Evolutionary conservation across 495 filamentous ascomycete genomes (phyloP), one percentile per base, ranked within the genome.

Genomic region (Pyrenula aspistea): DNA sequence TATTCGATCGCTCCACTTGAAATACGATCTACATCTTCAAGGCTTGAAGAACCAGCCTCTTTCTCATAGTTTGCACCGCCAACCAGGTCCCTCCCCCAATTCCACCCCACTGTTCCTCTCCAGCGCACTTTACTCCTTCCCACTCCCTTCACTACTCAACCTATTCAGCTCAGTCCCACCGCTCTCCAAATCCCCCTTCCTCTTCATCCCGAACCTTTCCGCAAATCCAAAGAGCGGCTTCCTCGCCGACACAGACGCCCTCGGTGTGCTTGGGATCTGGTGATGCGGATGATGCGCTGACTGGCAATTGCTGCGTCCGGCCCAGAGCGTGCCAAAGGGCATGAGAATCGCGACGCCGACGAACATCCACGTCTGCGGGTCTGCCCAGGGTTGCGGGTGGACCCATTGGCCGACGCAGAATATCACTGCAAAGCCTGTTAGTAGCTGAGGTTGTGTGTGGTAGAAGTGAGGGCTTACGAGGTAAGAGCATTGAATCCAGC

Each of bases 281-380:
- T 42, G 31, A 42, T 42, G 31, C 31, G 4, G 31, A 4, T 15
- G 31, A 8, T 42, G 31, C 15, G 31, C 31, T 42, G 4, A n/a
- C 31, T 42, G 8, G 31, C 15, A 42, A 15, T 42, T 42, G 15
- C 8, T 42, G 31, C 31, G 31, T 4, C 31, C 31, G 31, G 31
- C 31, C 31, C 31, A 42, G 8, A 42, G 31, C 8, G 31, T 42
- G 31, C 31, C 31, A 42, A 42, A 68, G 1, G 59, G 24, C 21
- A 68, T 56, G 11, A 68, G 56, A 11, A 67, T 50, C 1, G 62
- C 61, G n/a, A 59, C 24, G 22, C 31, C 25, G 8, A 65, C 49
- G 20, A 67, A 55, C 12, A 64, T 61, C 0, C 54, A 60, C 25
- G 62, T 60, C 22, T 59, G 60, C 2, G 64, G 55, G 52, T 62